Base-by-base conservation (phyloP, 805 yeast genomes). In the Teunomyces pallodes region DNA sequence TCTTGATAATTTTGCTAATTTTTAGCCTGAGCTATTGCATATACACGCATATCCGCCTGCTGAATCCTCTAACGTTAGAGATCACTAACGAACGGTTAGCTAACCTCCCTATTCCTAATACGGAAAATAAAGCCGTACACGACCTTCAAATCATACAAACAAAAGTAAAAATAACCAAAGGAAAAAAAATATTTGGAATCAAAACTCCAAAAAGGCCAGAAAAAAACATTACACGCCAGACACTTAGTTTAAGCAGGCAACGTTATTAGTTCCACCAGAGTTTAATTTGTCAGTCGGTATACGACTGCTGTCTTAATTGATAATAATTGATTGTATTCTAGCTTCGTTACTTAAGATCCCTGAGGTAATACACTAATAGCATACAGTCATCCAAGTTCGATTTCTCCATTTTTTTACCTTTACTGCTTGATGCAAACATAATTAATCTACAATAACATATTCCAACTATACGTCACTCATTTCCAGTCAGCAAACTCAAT, bases 401-500 rank as follows among this genome's bases (percentile, higher is more conserved):
- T 30, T 38, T n/a, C 30, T 17, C 36, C 36, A 33, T 16, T 38
- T 38, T 20, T 26, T 24, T n/a, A 38, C 41, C 41, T 26, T 32
- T 12, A 24, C 29, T 24, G 41, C 30, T 38, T 38, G 10, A 38
- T 38, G 41, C 41, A 38, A n/a, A 38, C 4, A 12, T 38, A 38
- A 38, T 13, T 38, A 38, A 38, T 12, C 41, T 14, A 20, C 29
- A 9, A 33, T 26, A 24, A 13, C 30, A n/a, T 38, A 38, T 38
- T 38, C 41, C 41, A 38, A 38, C 41, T 38, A 38, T 38, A 26
- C 41, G 41, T 38, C 41, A 38, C 41, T 38, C 41, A 20, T 38
- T 38, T 38, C 30, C 41, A 38, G 30, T 20, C 26, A 38, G n/a
- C 17, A 38, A 20, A 24, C 13, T 4, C 24, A 20, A 38, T 24